phyloP scores from a whole-genome alignment of 345 rosid species.

The Toxicodendron radicans region DNA sequence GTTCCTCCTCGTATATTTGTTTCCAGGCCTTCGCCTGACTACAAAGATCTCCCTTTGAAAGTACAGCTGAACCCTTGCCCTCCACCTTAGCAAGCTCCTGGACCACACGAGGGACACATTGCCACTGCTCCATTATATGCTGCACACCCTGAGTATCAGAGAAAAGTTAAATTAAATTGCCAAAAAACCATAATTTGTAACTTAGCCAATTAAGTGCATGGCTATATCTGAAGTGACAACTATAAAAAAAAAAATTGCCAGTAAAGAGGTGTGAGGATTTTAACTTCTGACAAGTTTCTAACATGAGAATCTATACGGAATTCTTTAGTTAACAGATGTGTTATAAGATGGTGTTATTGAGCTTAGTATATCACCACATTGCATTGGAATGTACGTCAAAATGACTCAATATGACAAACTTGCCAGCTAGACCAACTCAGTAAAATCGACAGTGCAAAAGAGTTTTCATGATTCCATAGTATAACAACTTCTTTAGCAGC shows the following conservation, averaged over 20 bases:
- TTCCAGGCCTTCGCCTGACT: conserved; percentile 59
- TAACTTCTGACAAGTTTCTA: not conserved
- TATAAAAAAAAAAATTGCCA: not conserved
- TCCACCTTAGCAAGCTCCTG: conserved; percentile 65
- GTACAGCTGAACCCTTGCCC: conserved; percentile 28
- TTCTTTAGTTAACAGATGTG: not conserved
- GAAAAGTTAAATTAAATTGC: conserved; percentile 8
- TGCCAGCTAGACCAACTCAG: not conserved
- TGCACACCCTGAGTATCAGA: conserved; percentile 46
- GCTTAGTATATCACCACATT: not conserved
- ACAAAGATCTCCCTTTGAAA: conserved; percentile 50
- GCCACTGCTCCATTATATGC: conserved; percentile 73
- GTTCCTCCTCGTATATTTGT: conserved; percentile 56
- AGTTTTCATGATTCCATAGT: not conserved
- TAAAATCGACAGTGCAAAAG: not conserved
- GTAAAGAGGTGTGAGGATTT: not conserved
- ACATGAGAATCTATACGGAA: not conserved
- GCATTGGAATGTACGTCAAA: not conserved
- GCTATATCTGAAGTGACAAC: not conserved
- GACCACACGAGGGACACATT: conserved; percentile 74
- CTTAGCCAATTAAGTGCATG: not conserved
- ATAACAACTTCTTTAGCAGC: not conserved
- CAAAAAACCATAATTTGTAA: not conserved
- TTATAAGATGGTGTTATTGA: not conserved
- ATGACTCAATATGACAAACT: not conserved